These are phyloP conservation scores for Hibiscus tridactylites DNA, from an alignment of 345 rosid species.

Conservation along the genomic window DNA sequence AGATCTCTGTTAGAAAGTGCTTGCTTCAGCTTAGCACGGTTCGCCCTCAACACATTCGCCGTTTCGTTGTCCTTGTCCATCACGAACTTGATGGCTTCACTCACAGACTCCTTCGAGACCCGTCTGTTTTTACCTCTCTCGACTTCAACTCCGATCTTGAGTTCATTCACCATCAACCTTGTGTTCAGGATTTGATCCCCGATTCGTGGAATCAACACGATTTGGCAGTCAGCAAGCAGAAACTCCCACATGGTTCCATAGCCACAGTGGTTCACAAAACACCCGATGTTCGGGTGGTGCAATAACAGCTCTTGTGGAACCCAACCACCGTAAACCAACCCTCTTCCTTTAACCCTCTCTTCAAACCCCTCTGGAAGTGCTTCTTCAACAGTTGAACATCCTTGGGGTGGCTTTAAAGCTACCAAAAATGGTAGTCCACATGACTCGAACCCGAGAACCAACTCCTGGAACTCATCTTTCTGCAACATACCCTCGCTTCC, in stretches of 20 bases:
- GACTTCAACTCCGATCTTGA: constrained; percentile 22
- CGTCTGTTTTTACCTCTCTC: constrained; percentile 21
- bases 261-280: neutral
- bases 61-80: constrained; percentile 24
- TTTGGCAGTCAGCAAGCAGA: neutral
- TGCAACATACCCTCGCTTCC: constrained; percentile 13
- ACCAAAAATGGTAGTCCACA: neutral
- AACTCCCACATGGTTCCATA: constrained; percentile 1
- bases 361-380: neutral
- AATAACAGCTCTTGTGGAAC: neutral
- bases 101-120: constrained; percentile 23
- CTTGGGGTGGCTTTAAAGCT: neutral
- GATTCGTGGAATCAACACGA: neutral
- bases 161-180: neutral
- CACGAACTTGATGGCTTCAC: constrained; percentile 15
- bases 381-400: neutral
- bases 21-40: constrained; percentile 19
- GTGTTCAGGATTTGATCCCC: neutral
- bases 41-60: constrained; percentile 11
- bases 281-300: neutral
- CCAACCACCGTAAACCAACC: neutral
- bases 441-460: neutral
- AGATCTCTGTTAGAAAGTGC: neutral
- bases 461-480: neutral
- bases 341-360: constrained; percentile 2